Base-by-base conservation (phyloP, 257 asterid genomes). In the Voacanga thouarsii region DNA sequence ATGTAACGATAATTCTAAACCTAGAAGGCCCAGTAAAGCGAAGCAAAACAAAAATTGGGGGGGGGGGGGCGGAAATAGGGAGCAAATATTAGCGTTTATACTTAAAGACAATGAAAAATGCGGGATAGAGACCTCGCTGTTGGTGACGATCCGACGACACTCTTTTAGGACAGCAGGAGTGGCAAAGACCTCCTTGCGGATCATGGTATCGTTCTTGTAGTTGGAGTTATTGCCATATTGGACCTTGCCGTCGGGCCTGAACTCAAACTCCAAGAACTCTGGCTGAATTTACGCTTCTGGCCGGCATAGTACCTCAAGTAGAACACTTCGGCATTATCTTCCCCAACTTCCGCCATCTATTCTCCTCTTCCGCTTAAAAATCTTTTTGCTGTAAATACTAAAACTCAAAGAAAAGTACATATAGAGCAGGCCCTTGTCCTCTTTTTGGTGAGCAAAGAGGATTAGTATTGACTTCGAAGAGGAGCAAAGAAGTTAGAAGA, bases 181-280 rank as follows among this genome's bases (percentile, higher is more conserved):
- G 66, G 93, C 85, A 74, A 90, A 96, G 33, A 96, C 88, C 89
- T 96, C 99, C 80, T 96, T 96, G 78, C 97, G 99, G 76, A 96
- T 93, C 99, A 95, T 93, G 12, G 98, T 93, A 59, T 95, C 98
- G 86, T 95, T 95, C 89, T 95, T 95, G 90, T 95, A 95, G 88
- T 94, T 94, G 49, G 98, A 94, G 84, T 94, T 92, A 87, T 91
- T 94, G 75, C 97, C 98, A 68, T 94, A 94, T 1, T 97, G 92
- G 77, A 94, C 97, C 91, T 94, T 94, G 45, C 98, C 97, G 75
- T 94, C 97, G 10, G 97, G 97, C 28, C 97, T 84, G 84, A 94
- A 91, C 89, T 94, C 97, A 83, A 94, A 94, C 77, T 94, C 97
- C 77, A 92, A 57, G 79, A 94, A 94, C 74, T 94, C 98, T 94